Conservation (phyloP, 2,329 filamentous ascomycete species). For the Colletotrichum sp. region DNA sequence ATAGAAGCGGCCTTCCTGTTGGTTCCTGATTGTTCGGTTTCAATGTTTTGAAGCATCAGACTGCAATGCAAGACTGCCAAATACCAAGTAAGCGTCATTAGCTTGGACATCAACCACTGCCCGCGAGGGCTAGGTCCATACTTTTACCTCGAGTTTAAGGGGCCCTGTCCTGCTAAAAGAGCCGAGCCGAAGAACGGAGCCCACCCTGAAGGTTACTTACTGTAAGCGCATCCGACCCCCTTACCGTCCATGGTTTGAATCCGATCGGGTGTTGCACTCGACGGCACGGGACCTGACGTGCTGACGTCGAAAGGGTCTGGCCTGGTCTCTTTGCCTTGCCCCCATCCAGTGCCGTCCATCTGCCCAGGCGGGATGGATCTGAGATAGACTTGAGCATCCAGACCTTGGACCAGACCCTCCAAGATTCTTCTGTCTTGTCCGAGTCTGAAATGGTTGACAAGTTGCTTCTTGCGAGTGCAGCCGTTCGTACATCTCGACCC, state of each 20-base stretch:
- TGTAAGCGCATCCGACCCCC: conserved; percentile 10
- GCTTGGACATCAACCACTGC: neutral
- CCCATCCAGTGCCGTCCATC: neutral
- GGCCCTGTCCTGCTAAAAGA: neutral
- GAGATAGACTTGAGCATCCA: neutral
- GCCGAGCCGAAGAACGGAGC: conserved; percentile 13
- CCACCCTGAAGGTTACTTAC: conserved; percentile 1
- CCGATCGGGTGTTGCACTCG: conserved; percentile 12
- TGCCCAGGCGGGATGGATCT: neutral
- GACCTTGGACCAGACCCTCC: neutral
- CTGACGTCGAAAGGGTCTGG: neutral
- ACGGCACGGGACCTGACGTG: neutral
- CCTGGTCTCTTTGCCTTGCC: neutral
- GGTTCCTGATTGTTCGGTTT: neutral
- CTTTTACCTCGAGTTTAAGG: neutral
- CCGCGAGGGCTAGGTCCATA: neutral
- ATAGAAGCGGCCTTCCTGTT: neutral
- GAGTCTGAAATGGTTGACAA: neutral
- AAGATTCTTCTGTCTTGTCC: neutral
- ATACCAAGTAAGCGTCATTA: neutral
- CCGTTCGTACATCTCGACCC: neutral
- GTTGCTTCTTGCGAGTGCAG: neutral
- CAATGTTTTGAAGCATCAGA: neutral
- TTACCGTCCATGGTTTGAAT: neutral
- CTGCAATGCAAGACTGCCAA: neutral